phyloP scores from a whole-genome alignment of 306 rosid species.

The Mucuna pruriens region DNA sequence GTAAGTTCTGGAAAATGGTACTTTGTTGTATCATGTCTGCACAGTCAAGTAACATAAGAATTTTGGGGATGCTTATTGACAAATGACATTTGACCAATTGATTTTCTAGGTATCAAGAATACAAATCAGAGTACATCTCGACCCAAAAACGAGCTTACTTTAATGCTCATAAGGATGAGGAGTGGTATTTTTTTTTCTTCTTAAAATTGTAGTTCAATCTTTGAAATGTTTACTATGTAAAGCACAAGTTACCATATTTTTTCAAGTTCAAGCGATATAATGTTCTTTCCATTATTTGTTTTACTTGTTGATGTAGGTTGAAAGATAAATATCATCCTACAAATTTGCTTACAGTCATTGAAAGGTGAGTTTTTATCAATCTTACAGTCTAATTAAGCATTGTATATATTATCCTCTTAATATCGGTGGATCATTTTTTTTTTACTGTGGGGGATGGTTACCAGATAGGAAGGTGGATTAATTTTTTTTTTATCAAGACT shows the following conservation, averaged over 20 bases:
- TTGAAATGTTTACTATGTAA: slow-evolving; percentile 14
- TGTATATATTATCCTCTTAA: not conserved
- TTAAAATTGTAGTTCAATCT: slow-evolving; percentile 28
- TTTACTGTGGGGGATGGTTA: not conserved
- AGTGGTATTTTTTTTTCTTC: slow-evolving; percentile 59
- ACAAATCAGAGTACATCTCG: slow-evolving; percentile 90
- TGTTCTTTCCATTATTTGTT: slow-evolving; percentile 32
- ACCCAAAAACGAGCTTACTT: slow-evolving; percentile 92
- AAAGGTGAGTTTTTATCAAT: slow-evolving; percentile 61
- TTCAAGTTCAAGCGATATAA: slow-evolving; percentile 10
- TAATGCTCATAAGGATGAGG: slow-evolving; percentile 93
- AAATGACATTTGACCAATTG: slow-evolving; percentile 9
- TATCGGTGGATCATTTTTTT: slow-evolving; percentile 23
- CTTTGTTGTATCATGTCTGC: slow-evolving; percentile 12
- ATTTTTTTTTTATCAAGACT: not conserved
- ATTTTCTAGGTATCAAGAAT: slow-evolving; percentile 87
- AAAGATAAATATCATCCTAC: slow-evolving; percentile 97
- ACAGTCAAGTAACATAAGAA: slow-evolving; percentile 3
- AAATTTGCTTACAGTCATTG: slow-evolving; percentile 82
- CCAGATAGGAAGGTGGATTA: not conserved
- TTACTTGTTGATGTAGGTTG: slow-evolving; percentile 65
- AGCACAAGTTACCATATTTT: not conserved
- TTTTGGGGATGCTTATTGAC: slow-evolving; percentile 1
- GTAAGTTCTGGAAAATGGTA: slow-evolving; percentile 49
- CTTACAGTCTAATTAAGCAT: slow-evolving; percentile 26